These are phyloP conservation scores for Cryptococcus sp. DNA, from an alignment of 1,284 basidiomycete species.

Conservation along the genomic window DNA sequence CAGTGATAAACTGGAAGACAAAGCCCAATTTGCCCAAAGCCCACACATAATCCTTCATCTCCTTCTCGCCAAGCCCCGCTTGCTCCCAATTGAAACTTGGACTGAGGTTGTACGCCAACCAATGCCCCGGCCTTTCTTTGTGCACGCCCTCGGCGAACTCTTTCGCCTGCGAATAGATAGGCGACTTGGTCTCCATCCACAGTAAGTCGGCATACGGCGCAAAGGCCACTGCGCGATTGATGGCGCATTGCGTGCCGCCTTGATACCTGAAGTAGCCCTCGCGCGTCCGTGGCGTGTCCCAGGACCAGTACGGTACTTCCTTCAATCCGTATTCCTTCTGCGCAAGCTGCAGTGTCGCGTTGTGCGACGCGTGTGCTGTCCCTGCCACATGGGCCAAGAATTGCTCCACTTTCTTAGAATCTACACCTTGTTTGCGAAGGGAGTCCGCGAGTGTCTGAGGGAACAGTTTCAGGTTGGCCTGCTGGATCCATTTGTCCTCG, in stretches of 20 bases:
- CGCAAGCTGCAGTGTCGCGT: slow-evolving; percentile 72
- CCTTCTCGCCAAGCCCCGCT: slow-evolving; percentile 78
- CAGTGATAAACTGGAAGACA: slow-evolving; percentile 95
- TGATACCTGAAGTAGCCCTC: slow-evolving; percentile 94
- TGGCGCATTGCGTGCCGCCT: slow-evolving; percentile 91
- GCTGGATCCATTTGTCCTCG: slow-evolving; percentile 81
- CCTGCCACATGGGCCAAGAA: slow-evolving; percentile 41
- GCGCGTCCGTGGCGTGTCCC: slow-evolving; percentile 90
- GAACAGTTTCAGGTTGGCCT: slow-evolving; percentile 79
- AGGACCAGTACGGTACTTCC: slow-evolving; percentile 71
- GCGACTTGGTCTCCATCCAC: slow-evolving; percentile 99
- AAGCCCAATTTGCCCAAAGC: slow-evolving; percentile 58
- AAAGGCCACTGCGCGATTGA: slow-evolving; percentile 89
- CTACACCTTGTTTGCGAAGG: slow-evolving; percentile 65
- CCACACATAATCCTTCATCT: slow-evolving; percentile 93
- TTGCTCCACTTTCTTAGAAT: slow-evolving; percentile 46
- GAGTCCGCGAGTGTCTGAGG: slow-evolving; percentile 72
- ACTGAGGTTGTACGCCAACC: slow-evolving; percentile 92
- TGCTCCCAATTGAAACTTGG: slow-evolving; percentile 86
- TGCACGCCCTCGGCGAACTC: slow-evolving; percentile 91
- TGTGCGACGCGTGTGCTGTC: slow-evolving; percentile 63
- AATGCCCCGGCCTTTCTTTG: slow-evolving; percentile 75
- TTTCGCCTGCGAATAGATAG: slow-evolving; percentile 89
- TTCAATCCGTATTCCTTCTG: slow-evolving; percentile 76
- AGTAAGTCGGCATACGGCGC: slow-evolving; percentile 89